phyloP scores from a whole-genome alignment of 2,329 filamentous ascomycete genomes.

The Alternaria dauci region DNA sequence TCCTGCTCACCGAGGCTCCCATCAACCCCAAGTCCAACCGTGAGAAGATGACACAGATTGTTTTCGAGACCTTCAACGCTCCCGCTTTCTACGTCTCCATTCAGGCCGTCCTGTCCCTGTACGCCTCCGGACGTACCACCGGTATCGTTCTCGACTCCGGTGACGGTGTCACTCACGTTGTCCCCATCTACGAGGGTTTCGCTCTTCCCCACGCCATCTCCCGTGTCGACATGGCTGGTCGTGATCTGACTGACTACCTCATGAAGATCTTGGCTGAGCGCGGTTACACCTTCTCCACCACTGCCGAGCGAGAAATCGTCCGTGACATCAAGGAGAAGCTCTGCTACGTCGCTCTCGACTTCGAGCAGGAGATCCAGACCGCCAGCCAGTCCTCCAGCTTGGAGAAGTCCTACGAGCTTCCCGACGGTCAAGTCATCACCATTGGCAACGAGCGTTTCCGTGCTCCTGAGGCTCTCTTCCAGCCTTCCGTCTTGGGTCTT shows the following conservation, averaged over 20 bases:
- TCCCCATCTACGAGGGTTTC: conserved; percentile 99
- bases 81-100: conserved; percentile 99
- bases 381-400: conserved; percentile 97
- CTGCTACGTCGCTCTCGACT: conserved; percentile 99
- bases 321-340: conserved; percentile 99
- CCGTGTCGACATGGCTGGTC: conserved; percentile 99
- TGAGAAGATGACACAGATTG: conserved; percentile 99
- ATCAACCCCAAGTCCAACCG: conserved; percentile 99
- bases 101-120: conserved; percentile 98
- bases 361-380: conserved; percentile 99
- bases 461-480: conserved; percentile 99
- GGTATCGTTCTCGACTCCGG: conserved; percentile 99
- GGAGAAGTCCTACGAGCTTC: conserved; percentile 99
- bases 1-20: conserved; percentile 97
- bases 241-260: conserved; percentile 99
- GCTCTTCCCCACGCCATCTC: conserved; percentile 99
- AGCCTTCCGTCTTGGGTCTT: conserved; percentile 96
- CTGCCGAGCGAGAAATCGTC: conserved; percentile 99
- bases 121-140: conserved; percentile 99
- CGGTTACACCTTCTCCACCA: conserved; percentile 99
- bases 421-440: conserved; percentile 99
- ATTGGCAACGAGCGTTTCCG: conserved; percentile 99
- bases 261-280: conserved; percentile 99
- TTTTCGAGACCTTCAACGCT: conserved; percentile 99
- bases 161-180: conserved; percentile 99